Conservation (phyloP, 768 basidiomycete species). For the Mycena galericulata region DNA sequence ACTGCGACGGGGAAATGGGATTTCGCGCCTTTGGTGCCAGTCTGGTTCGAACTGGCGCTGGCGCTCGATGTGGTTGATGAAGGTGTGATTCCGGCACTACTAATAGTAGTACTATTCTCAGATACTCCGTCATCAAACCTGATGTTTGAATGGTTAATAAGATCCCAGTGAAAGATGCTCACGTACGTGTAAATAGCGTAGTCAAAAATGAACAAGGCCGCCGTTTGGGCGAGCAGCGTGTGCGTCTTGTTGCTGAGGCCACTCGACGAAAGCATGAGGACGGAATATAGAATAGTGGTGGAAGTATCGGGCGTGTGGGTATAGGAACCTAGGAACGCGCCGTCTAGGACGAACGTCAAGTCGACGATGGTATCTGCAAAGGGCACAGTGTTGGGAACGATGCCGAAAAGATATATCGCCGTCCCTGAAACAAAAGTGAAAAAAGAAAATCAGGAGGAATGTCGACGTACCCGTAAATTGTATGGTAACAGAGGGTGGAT, state of each 20-base stretch:
- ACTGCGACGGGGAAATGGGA: background rate
- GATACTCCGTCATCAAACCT: background rate
- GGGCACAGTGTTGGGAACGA: background rate
- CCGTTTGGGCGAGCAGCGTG: background rate
- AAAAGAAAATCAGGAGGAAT: background rate
- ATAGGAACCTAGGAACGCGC: background rate
- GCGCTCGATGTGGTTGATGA: background rate
- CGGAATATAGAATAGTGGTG: background rate
- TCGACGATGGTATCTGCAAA: background rate
- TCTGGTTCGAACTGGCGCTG: background rate
- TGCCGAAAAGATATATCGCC: conserved; percentile 7
- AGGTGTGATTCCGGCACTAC: too few species aligned
- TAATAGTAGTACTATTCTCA: too few species aligned
- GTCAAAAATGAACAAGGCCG: background rate
- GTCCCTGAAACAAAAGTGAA: too few species aligned
- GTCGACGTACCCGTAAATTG: conserved; percentile 5
- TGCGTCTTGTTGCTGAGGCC: background rate
- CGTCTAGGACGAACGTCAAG: conserved; percentile 2
- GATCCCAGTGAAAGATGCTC: background rate
- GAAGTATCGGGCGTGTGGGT: background rate
- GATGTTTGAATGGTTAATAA: background rate
- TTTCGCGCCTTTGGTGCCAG: background rate
- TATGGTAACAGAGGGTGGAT: background rate
- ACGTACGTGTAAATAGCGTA: conserved; percentile 6
- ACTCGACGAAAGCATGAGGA: background rate